Evolutionary conservation across 2,329 filamentous ascomycete genomes (phyloP), one percentile per base, ranked within the genome.

Genomic region (Cryphonectria radicalis): DNA sequence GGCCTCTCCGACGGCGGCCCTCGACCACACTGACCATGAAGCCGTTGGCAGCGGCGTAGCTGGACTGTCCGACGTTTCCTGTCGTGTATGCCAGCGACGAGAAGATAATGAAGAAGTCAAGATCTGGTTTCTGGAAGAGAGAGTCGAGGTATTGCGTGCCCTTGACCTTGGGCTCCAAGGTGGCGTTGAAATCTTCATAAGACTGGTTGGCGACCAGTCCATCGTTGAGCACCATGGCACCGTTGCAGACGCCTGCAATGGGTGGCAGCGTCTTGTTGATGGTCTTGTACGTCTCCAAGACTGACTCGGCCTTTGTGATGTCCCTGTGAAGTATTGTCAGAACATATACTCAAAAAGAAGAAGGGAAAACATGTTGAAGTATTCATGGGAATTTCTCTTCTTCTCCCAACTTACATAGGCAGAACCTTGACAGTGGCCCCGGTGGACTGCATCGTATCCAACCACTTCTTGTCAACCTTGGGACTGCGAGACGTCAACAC

Each of bases 401-500:
- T 14, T 19, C 43, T 46, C 2, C 17, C 43, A 46, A 46, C 43
- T 19, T 46, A 46, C 55, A 43, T 69, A n/a, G 68, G 69, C 40
- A 70, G 46, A 0, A 73, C 55, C 28, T 72, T 70, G 37, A 74
- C 53, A 6, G 35, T 68, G 10, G 67, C 73, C 7, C 75, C 76
- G 0, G 66, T 40, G 4, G 69, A 35, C 22, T 74, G 67, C 40
- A 75, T 72, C 7, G 66, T 50, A 14, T 77, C 67, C 10, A 81
- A 40, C 75, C 77, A 81, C 1, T 53, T 63, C 3, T 74, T 64
- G 11, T 81, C 75, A 2, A 84, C 72, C 4, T 79, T 74, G 3
- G 82, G 77, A 13, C 77, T 78, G 0, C 84, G 80, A 66, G 82
- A 84, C 0, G 81, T 79, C 2, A 87, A 42, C 0, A 79, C 80